Conservation (phyloP, 1,284 basidiomycete species). For the Gomphus bonarii region DNA sequence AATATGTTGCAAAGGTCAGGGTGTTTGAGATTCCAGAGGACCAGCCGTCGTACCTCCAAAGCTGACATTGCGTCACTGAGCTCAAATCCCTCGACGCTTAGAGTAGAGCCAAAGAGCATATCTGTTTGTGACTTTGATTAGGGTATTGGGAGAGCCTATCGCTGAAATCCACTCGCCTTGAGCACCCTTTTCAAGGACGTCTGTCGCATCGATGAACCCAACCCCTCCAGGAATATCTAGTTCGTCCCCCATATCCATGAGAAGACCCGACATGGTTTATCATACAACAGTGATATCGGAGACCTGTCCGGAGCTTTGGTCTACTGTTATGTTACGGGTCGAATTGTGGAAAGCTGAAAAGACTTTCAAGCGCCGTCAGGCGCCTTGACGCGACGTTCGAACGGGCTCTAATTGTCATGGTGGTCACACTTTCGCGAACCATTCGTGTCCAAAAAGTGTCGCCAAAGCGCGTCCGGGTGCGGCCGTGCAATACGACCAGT, state of each 20-base stretch:
- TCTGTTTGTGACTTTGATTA: constrained; percentile 30
- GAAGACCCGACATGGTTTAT: neutral
- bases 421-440: neutral
- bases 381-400: neutral
- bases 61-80: constrained; percentile 86
- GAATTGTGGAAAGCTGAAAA: no score
- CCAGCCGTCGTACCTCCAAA: constrained; percentile 55
- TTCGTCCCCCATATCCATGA: constrained; percentile 4
- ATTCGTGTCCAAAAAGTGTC: neutral
- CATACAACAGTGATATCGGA: no score
- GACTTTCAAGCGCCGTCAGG: neutral
- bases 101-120: constrained; percentile 51
- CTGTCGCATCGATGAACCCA: constrained; percentile 50
- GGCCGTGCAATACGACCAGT: neutral
- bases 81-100: constrained; percentile 63
- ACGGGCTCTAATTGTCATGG: neutral
- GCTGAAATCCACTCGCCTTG: constrained; percentile 31
- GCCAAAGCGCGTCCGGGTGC: constrained; percentile 3
- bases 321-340: neutral
- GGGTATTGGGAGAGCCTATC: constrained; percentile 4
- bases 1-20: constrained; percentile 4
- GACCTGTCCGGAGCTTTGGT: no score
- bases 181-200: constrained; percentile 44
- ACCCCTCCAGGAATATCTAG: constrained; percentile 39
- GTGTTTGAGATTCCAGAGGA: constrained; percentile 13